These are phyloP conservation scores for Centella asiatica DNA, from an alignment of 129 eudicot species.

Conservation along the genomic window DNA sequence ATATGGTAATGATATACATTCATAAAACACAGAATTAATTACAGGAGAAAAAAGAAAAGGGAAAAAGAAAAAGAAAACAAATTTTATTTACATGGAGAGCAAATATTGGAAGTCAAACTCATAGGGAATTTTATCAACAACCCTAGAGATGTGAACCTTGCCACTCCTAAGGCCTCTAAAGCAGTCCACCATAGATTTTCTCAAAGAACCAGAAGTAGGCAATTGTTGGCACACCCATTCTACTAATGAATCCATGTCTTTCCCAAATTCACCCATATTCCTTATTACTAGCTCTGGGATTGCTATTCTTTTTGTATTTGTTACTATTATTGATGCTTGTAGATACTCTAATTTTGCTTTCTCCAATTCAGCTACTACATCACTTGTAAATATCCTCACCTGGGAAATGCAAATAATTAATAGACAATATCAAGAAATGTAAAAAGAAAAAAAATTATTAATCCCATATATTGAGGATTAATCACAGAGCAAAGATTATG, in stretches of 20 bases:
- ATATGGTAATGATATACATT: too few relatives aligned
- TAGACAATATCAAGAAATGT: background rate
- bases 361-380: constrained; percentile 63
- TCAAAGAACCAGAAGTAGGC: constrained; percentile 80
- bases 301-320: constrained; percentile 53
- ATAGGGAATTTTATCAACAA: constrained; percentile 70
- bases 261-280: constrained; percentile 61
- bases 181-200: constrained; percentile 94
- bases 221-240: constrained; percentile 86
- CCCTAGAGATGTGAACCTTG: constrained; percentile 40
- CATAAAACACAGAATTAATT: too few relatives aligned
- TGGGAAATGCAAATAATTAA: constrained; percentile 10
- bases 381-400: constrained; percentile 83
- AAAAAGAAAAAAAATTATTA: background rate
- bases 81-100: constrained; percentile 43
- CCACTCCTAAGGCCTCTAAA: constrained; percentile 45
- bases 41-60: too few relatives aligned
- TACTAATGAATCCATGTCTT: constrained; percentile 43
- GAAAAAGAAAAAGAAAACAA: too few relatives aligned
- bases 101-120: constrained; percentile 84
- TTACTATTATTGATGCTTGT: constrained; percentile 75
- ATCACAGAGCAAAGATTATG: too few relatives aligned
- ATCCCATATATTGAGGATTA: too few relatives aligned
- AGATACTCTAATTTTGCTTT: constrained; percentile 75
- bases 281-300: constrained; percentile 67